Percentiles rank a stretch among this genome's conserved stretches.
These are phyloP conservation scores for Tulasnella sp. DNA, from an alignment of 768 basidiomycete species.

Conservation along the genomic window DNA sequence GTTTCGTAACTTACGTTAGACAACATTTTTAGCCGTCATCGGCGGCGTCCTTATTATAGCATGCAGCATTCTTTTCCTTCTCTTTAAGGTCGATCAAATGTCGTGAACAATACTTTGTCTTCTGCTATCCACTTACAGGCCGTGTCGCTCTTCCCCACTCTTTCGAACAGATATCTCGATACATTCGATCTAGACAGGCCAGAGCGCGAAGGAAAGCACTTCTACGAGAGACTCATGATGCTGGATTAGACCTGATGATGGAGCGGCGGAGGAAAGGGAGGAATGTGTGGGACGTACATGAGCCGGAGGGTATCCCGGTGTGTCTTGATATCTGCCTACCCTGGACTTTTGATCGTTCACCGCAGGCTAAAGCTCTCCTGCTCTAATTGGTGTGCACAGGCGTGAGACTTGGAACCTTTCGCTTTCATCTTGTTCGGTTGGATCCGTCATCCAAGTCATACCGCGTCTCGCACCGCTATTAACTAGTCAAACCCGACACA, in stretches of 20 bases:
- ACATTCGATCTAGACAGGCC: background rate
- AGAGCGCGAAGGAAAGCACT: constrained; percentile 8
- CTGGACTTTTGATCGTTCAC: too few species aligned
- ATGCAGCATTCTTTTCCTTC: background rate
- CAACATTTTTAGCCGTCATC: background rate
- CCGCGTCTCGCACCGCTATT: too few species aligned
- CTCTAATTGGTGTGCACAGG: too few species aligned
- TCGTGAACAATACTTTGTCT: background rate
- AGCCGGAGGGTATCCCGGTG: constrained; percentile 13
- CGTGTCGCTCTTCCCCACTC: background rate
- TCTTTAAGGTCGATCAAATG: constrained; percentile 3
- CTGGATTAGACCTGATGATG: too few species aligned
- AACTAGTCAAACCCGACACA: too few species aligned
- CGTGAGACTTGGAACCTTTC: too few species aligned
- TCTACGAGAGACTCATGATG: too few species aligned
- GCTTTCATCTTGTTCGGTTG: too few species aligned
- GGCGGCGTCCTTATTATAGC: constrained; percentile 11
- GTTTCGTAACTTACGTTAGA: background rate
- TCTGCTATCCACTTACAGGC: background rate
- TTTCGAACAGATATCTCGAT: constrained; percentile 2
- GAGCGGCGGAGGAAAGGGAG: constrained; percentile 7
- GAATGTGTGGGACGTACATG: constrained; percentile 13
- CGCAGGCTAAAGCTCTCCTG: too few species aligned
- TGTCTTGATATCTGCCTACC: background rate
- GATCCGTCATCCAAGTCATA: too few species aligned